Evolutionary conservation across 2,329 filamentous ascomycete genomes (phyloP).

Genomic region (Trichoderma koningiopsis): DNA sequence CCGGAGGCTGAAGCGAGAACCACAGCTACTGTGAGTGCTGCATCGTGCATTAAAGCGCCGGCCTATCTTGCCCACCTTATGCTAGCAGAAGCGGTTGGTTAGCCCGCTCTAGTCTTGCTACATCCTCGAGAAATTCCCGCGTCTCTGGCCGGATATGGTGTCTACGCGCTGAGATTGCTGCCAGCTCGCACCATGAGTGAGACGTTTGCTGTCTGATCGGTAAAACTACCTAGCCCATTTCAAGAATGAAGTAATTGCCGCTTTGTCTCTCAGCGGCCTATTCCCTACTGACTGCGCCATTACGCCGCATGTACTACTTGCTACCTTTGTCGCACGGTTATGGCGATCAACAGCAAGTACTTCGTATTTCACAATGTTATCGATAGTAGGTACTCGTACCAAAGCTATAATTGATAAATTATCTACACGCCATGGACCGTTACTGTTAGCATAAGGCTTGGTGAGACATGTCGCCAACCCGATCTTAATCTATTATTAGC

Average conservation of each 20-base stretch:
- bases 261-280: background rate
- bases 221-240: background rate
- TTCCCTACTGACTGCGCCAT: background rate
- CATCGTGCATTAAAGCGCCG: constrained; percentile 13
- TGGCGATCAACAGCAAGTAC: background rate
- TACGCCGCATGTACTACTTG: background rate
- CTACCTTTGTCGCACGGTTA: background rate
- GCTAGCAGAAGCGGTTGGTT: background rate
- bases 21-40: constrained; percentile 1
- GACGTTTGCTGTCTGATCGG: background rate
- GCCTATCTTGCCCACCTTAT: constrained; percentile 1
- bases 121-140: constrained; percentile 3
- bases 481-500: constrained; percentile 24
- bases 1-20: constrained; percentile 11
- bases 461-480: constrained; percentile 24
- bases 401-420: background rate
- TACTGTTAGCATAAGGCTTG: constrained; percentile 19
- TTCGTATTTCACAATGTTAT: background rate
- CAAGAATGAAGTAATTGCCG: background rate
- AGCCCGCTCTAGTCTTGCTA: background rate
- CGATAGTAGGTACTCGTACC: background rate
- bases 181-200: background rate
- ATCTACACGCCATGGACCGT: background rate
- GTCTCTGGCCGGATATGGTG: background rate
- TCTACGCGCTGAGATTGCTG: background rate